phyloP scores from a whole-genome alignment of 352 stramenopile species.

The Pythium phragmitis region DNA sequence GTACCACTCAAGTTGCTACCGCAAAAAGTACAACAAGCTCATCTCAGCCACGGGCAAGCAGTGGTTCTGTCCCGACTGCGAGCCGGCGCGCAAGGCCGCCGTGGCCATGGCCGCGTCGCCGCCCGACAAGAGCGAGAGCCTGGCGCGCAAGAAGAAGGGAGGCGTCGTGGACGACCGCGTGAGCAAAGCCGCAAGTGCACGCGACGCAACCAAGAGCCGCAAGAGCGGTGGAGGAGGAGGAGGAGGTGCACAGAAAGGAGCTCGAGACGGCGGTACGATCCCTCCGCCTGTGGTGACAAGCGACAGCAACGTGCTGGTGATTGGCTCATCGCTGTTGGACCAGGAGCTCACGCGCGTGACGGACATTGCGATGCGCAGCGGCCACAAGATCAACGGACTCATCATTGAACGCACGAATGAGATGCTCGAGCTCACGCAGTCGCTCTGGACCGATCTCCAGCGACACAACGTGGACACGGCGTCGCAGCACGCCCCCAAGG shows the following conservation, averaged over 20 bases:
- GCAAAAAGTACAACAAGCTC: slow-evolving; percentile 73
- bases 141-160: slow-evolving; percentile 34
- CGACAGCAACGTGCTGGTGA: neutral
- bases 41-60: slow-evolving; percentile 61
- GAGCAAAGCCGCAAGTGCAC: slow-evolving; percentile 9
- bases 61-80: slow-evolving; percentile 83
- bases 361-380: slow-evolving; percentile 63
- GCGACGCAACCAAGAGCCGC: slow-evolving; percentile 11
- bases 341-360: slow-evolving; percentile 62
- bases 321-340: slow-evolving; percentile 26
- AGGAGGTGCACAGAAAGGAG: neutral
- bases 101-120: slow-evolving; percentile 16
- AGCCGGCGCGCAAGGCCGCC: slow-evolving; percentile 35
- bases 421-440: slow-evolving; percentile 64
- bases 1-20: slow-evolving; percentile 85
- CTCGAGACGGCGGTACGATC: slow-evolving; percentile 1
- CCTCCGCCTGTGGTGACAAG: neutral
- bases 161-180: slow-evolving; percentile 29
- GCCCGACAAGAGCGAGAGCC: slow-evolving; percentile 36
- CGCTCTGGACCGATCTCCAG: slow-evolving; percentile 48
- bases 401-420: slow-evolving; percentile 79
- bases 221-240: slow-evolving; percentile 2
- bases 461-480: slow-evolving; percentile 19
- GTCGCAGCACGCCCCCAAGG: neutral
- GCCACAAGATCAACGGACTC: slow-evolving; percentile 71